Percentiles rank a stretch among this genome's conserved stretches.
Evolutionary conservation across 345 rosid genomes (phyloP).

Genomic region (Hypericum androsaemum): DNA sequence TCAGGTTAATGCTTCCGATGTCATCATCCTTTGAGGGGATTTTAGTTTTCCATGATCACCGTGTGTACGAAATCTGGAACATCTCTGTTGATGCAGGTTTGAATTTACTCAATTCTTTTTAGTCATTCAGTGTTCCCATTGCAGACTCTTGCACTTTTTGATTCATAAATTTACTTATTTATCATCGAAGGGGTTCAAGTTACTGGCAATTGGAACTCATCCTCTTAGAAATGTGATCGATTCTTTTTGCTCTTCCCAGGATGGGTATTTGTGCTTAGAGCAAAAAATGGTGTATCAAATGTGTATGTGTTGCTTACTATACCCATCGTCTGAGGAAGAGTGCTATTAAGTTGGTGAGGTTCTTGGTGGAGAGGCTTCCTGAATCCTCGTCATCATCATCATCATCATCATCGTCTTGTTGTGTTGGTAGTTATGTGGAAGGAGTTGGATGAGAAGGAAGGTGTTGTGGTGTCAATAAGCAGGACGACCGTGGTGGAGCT

Average conservation of each 20-base stretch:
- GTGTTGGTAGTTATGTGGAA: slow-evolving; percentile 17
- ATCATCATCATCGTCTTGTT: slow-evolving; percentile 11
- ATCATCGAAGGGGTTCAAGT: no score
- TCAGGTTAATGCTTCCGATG: slow-evolving; percentile 98
- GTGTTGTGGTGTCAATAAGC: background rate
- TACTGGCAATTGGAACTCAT: no score
- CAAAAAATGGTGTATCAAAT: slow-evolving; percentile 20
- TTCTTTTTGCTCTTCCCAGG: no score
- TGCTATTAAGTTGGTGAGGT: slow-evolving; percentile 46
- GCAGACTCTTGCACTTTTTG: no score
- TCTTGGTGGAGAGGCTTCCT: slow-evolving; percentile 61
- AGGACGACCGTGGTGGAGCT: no score
- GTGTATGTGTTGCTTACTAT: slow-evolving; percentile 59
- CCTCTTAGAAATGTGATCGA: no score
- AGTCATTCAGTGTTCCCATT: no score
- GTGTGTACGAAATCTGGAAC: slow-evolving; percentile 80
- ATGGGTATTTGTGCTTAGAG: slow-evolving; percentile 42
- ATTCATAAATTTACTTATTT: no score
- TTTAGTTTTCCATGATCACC: slow-evolving; percentile 88
- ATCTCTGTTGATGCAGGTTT: slow-evolving; percentile 95
- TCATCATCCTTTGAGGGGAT: slow-evolving; percentile 96
- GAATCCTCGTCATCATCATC: no score
- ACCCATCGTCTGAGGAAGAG: slow-evolving; percentile 75
- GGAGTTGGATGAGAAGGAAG: slow-evolving; percentile 19
- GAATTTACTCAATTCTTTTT: background rate